Conservation (phyloP, 768 basidiomycete genomes). For the Hypsizygus marmoreus region DNA sequence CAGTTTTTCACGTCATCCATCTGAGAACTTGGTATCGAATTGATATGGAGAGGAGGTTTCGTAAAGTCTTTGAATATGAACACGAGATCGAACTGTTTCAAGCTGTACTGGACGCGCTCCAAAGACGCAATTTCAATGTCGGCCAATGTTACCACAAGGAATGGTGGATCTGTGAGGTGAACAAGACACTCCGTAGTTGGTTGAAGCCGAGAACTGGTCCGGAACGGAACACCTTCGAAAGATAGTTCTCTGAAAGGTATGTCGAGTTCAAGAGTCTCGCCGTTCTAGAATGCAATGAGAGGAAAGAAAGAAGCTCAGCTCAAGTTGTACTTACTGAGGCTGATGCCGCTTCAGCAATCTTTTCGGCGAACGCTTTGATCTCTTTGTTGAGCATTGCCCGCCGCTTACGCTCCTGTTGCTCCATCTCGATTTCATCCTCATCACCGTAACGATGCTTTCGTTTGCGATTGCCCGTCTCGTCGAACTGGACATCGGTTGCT, state of each 20-base stretch:
- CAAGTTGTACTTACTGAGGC: slow-evolving; percentile 55
- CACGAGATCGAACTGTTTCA: slow-evolving; percentile 98
- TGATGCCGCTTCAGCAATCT: slow-evolving; percentile 83
- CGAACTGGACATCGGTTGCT: slow-evolving; percentile 96
- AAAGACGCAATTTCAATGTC: slow-evolving; percentile 97
- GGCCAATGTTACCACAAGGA: slow-evolving; percentile 90
- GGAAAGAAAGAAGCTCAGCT: neutral
- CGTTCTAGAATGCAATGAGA: slow-evolving; percentile 38
- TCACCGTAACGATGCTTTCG: slow-evolving; percentile 96
- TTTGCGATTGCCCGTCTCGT: slow-evolving; percentile 99
- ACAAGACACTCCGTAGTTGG: slow-evolving; percentile 97
- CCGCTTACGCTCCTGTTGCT: slow-evolving; percentile 93
- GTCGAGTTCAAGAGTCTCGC: slow-evolving; percentile 89
- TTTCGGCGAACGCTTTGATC: slow-evolving; percentile 91
- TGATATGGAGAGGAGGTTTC: slow-evolving; percentile 90
- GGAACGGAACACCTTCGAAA: slow-evolving; percentile 95
- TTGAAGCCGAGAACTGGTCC: slow-evolving; percentile 91
- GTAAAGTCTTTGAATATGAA: slow-evolving; percentile 97
- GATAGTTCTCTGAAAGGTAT: slow-evolving; percentile 97
- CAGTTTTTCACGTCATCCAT: slow-evolving; percentile 99
- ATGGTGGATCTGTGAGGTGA: slow-evolving; percentile 92
- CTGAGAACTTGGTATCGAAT: slow-evolving; percentile 87
- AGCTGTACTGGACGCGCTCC: slow-evolving; percentile 93
- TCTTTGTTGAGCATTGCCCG: slow-evolving; percentile 90
- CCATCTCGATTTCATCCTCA: slow-evolving; percentile 98